Evolutionary conservation across 257 asterid species (phyloP), one percentile per base, ranked within the genome.

Genomic region (Gentiana straminea): DNA sequence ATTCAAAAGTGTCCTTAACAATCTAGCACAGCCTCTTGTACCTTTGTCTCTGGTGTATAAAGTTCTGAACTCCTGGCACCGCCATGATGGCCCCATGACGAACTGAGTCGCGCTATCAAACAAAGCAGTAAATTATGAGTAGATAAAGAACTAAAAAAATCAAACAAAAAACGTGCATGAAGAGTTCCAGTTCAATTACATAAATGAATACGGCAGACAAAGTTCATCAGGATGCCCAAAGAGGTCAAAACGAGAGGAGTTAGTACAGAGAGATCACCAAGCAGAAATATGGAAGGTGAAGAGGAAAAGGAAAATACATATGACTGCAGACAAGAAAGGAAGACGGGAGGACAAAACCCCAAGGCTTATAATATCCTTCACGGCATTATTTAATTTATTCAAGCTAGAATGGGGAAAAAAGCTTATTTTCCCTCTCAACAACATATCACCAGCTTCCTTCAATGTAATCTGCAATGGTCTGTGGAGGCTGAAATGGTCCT

Each of bases 21-120:
- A 41, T 41, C 46, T 5, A 41, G 8, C 46, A 41, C 46, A 41
- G 46, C 66, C 33, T 51, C 8, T 54, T 67, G 45, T 71, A 74
- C 83, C 78, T 74, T 74, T 62, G 70, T 39, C 32, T 77, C 83
- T 2, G 80, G 78, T 59, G 78, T 74, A 65, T 5, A 63, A 11
- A 37, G 56, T 52, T 68, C 80, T 45, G 71, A 68, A 67, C 60
- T 70, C 55, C 67, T 68, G 34, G 56, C 54, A 51, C 61, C 70
- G 56, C 78, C 80, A 65, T 73, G 71, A 59, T 65, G 69, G 45
- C 63, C 59, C 80, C 83, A 66, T 9, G 80, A 74, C 34, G 76
- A 59, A 59, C 60, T 67, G 57, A 60, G 51, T 50, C 13, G 64
- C 13, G 73, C 83, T 71, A 68, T 50, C 46, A 51, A 38, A 55